phyloP scores from a whole-genome alignment of 2,329 filamentous ascomycete species.

The Pseudogymnoascus sp. region DNA sequence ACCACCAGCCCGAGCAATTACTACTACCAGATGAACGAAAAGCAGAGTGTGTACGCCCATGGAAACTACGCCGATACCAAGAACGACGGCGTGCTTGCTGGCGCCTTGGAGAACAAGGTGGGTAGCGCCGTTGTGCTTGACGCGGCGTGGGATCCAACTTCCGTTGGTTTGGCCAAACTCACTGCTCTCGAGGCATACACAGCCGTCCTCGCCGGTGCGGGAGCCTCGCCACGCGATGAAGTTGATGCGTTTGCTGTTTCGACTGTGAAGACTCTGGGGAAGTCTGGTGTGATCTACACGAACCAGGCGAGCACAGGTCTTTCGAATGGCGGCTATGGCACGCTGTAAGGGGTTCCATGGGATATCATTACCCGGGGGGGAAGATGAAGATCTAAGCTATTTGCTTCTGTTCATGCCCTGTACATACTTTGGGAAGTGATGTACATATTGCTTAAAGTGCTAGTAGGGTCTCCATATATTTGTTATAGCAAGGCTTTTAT shows the following conservation, averaged over 20 bases:
- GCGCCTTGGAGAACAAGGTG: conserved; percentile 22
- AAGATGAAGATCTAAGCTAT: not conserved
- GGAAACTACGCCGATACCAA: conserved; percentile 47
- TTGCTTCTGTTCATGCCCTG: not conserved
- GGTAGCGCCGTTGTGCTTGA: conserved; percentile 18
- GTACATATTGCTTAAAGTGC: not conserved
- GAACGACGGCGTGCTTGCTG: conserved; percentile 43
- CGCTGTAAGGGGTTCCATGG: not conserved
- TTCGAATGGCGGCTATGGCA: conserved; percentile 25
- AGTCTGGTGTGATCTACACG: conserved; percentile 20
- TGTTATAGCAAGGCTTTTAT: not conserved
- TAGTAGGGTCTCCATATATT: not conserved
- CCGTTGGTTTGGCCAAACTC: conserved; percentile 22
- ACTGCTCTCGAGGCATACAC: conserved; percentile 32
- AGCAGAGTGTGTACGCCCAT: conserved; percentile 47
- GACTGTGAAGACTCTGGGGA: conserved; percentile 22
- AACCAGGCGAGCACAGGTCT: conserved; percentile 24
- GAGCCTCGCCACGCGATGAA: conserved; percentile 30
- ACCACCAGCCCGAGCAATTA: conserved; percentile 45
- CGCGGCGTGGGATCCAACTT: conserved; percentile 22
- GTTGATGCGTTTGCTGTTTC: conserved; percentile 24
- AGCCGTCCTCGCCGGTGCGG: conserved; percentile 32
- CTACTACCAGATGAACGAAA: conserved; percentile 49
- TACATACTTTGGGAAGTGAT: not conserved
- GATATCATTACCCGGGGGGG: not conserved